Evolutionary conservation across 1,284 basidiomycete species (phyloP).

Genomic region (Ceratobasidium sp.): DNA sequence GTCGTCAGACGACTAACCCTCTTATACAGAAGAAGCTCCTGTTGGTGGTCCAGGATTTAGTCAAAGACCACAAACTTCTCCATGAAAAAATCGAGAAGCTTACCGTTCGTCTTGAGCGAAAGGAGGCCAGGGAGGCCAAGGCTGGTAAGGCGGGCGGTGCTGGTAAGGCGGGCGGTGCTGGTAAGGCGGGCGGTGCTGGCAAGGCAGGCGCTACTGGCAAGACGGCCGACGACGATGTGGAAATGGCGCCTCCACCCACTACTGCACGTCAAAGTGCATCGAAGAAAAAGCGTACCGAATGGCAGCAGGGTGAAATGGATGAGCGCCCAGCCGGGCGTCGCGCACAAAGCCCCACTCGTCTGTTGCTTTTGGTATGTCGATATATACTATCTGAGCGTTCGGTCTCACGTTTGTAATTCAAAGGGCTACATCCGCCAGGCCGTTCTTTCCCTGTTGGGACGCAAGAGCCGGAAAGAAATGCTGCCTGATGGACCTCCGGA

Average conservation of each 20-base stretch:
- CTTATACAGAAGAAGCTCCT: not conserved
- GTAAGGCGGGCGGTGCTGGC: not conserved
- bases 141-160: not conserved
- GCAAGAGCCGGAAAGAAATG: not conserved
- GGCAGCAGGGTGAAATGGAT: not conserved
- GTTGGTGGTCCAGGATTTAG: not conserved
- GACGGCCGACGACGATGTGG: not conserved
- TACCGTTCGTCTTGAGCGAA: not conserved
- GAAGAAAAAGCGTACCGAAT: not conserved
- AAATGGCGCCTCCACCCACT: not conserved
- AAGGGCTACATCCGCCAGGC: conserved; percentile 1
- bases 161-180: too few species aligned
- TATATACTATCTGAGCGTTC: not conserved
- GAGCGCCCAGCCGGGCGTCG: conserved; percentile 4
- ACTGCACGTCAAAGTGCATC: not conserved
- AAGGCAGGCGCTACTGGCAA: not conserved
- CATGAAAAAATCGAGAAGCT: not conserved
- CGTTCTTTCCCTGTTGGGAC: not conserved
- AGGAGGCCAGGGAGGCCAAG: not conserved
- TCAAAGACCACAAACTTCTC: not conserved
- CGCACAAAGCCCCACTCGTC: not conserved
- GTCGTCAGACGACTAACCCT: not conserved
- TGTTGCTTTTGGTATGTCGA: not conserved
- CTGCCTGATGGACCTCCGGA: not conserved
- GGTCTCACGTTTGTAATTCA: not conserved